Percentiles rank a stretch among this genome's conserved stretches.
Conservation (phyloP, 1,139 yeast species). For the Yamadazyma diospyri region DNA sequence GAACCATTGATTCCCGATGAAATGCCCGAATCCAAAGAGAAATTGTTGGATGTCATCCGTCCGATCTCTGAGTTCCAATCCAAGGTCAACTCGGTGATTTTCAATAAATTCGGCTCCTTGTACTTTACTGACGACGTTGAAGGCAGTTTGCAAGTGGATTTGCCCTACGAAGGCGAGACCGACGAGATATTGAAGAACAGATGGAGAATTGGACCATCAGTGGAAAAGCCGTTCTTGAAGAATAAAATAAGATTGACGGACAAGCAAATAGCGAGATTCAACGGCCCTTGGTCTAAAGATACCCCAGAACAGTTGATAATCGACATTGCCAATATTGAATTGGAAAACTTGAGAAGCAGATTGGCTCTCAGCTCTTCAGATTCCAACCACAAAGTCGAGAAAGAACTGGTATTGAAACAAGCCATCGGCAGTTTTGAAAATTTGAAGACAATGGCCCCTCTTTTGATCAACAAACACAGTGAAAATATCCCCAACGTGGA, state of each 20-base stretch:
- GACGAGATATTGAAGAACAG: slow-evolving; percentile 53
- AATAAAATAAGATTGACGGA: slow-evolving; percentile 50
- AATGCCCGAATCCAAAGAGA: slow-evolving; percentile 34
- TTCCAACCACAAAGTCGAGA: slow-evolving; percentile 41
- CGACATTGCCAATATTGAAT: slow-evolving; percentile 64
- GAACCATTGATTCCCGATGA: slow-evolving; percentile 61
- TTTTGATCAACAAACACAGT: slow-evolving; percentile 50
- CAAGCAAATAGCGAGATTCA: slow-evolving; percentile 40
- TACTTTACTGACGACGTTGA: slow-evolving; percentile 67
- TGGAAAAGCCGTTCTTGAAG: slow-evolving; percentile 75
- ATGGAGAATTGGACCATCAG: slow-evolving; percentile 91
- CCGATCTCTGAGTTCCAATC: slow-evolving; percentile 62
- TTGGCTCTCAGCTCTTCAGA: slow-evolving; percentile 55
- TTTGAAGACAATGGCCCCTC: slow-evolving; percentile 51
- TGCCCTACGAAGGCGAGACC: slow-evolving; percentile 64
- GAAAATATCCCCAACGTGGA: slow-evolving; percentile 54
- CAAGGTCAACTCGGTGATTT: slow-evolving; percentile 47
- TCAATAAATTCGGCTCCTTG: slow-evolving; percentile 76
- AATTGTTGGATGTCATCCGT: slow-evolving; percentile 53
- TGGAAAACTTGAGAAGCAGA: slow-evolving; percentile 58
- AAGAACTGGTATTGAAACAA: slow-evolving; percentile 38
- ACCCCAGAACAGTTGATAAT: slow-evolving; percentile 58
- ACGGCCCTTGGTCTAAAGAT: slow-evolving; percentile 75
- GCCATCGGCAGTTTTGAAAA: slow-evolving; percentile 60
- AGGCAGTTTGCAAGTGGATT: slow-evolving; percentile 33